Evolutionary conservation across 73 alveolate genomes (phyloP), one percentile per base, ranked within the genome.

Genomic region (Paramecium pentaurelia): DNA sequence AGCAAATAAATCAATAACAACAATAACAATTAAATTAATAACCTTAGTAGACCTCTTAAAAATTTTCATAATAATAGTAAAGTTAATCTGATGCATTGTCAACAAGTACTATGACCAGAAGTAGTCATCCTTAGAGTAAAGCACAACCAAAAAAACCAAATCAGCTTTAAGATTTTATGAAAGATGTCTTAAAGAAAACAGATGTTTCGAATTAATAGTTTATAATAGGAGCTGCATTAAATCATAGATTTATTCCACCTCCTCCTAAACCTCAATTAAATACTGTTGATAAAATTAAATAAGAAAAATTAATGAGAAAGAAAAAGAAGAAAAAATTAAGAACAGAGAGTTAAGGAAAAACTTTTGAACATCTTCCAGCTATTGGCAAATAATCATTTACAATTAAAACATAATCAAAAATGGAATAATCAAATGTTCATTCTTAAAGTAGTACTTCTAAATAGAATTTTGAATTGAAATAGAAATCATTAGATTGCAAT

Each of bases 191-290:
- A 18, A 75, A 75, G 40, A 75, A 75, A 20, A 75, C 88, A 4
- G 88, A 75, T 75, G 88, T 75, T 75, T 22, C 68, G 5, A 42
- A 75, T 75, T 75, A 75, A 34, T 38, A 75, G 34, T 75, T 75
- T 42, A 10, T 75, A 1, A 75, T 75, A 9, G 88, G 88, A 11
- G 38, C 58, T n/a, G 88, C 68, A 6, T 7, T 42, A 11, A 38
- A 75, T 36, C 68, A 42, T 10, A 36, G 88, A 10, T 75, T 11
- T 34, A 42, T 75, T 22, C 88, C 88, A 30, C 88, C 88, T 16
- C 68, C 88, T 36, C 88, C 88, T 0, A 75, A 75, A 42, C 88
- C 88, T 36, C 20, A 36, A 18, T 36, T 38, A 75, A 75, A 34
- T 36, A 75, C 88, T 2, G 88, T 75, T 36, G 86, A 71, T 8